phyloP scores from a whole-genome alignment of 2,329 filamentous ascomycete genomes.

The Fusarium sp. region DNA sequence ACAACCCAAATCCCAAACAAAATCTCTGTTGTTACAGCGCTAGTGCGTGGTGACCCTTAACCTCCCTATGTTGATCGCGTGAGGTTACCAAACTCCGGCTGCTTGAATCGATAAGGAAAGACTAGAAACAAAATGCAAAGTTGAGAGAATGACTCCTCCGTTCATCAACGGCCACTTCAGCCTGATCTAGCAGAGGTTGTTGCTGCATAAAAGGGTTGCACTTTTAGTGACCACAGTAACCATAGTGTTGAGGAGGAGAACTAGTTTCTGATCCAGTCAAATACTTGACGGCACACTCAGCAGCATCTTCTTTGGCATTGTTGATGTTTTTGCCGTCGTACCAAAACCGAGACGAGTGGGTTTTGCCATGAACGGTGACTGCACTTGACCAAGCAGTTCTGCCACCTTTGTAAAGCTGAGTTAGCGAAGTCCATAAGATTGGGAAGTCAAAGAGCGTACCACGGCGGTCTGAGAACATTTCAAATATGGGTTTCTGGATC shows the following conservation, averaged over 20 bases:
- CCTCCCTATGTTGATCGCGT: conserved; percentile 25
- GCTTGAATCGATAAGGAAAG: conserved; percentile 21
- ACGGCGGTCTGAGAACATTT: conserved; percentile 80
- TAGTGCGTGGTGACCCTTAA: conserved; percentile 12
- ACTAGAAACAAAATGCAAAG: conserved; percentile 8
- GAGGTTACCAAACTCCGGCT: conserved; percentile 42
- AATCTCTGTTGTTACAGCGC: conserved; percentile 6
- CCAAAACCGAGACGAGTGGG: conserved; percentile 83
- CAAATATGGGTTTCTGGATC: conserved; percentile 69
- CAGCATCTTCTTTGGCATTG: conserved; percentile 92
- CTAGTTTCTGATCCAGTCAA: conserved; percentile 56
- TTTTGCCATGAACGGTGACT: conserved; percentile 76
- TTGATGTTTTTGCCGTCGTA: conserved; percentile 90
- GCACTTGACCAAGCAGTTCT: conserved; percentile 91
- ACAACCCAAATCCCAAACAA: conserved; percentile 8
- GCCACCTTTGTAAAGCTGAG: conserved; percentile 68
- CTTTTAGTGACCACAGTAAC: conserved; percentile 29
- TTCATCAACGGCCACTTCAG: not conserved
- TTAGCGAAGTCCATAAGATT: not conserved
- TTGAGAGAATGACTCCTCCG: conserved; percentile 18
- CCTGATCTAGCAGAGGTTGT: not conserved
- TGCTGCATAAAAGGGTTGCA: conserved; percentile 5
- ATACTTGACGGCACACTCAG: conserved; percentile 78
- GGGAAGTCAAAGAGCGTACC: conserved; percentile 60
- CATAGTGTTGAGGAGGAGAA: conserved; percentile 45